Base-by-base conservation (phyloP, 768 basidiomycete species). In the Kondoa subrosea region DNA sequence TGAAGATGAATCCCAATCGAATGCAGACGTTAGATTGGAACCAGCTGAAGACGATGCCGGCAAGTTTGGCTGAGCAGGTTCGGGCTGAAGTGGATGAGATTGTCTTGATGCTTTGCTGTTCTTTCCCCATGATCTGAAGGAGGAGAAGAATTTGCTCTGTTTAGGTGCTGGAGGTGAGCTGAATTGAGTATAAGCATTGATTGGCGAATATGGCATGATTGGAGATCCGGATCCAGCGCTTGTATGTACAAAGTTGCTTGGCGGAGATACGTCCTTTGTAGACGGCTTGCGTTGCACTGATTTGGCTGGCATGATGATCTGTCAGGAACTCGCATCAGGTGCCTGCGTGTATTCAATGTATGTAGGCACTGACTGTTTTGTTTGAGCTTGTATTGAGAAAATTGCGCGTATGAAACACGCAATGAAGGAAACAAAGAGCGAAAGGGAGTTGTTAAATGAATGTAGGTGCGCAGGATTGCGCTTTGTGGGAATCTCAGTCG, bases 231-330 rank as follows among this genome's bases (percentile, higher is more conserved):
- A 8, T 26, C 61, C 61, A 63, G 61, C 61, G 29, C 61, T 63
- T 2, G 61, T 32, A n/a, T 63, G 61, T 3, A 63, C 61, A 63
- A 63, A 63, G 61, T 63, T 63, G 61, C 29, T 63, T 31, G 61
- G 61, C 26, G 26, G 14, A 3, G 61, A 63, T 17, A 63, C 61
- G 61, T 63, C 61, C 61, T 32, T 63, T 27, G 33, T 33, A 33
- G 26, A 29, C 17, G 29, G 61, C 29, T 63, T 63, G 27, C 58
- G 30, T 27, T 59, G 58, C 4, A 31, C 58, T 14, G 26, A n/a
- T 32, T 33, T 27, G 61, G 15, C 61, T 15, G 15, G 61, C 61
- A 32, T 63, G 58, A 59, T 25, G 14, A 14, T 14, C 29, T 59
- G 58, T 12, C 58, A 31, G 25, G 14, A 12, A 59, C 12, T 25